These are phyloP conservation scores for Sporobolomyces pararoseus DNA, from an alignment of 768 basidiomycete genomes.

Conservation along the genomic window DNA sequence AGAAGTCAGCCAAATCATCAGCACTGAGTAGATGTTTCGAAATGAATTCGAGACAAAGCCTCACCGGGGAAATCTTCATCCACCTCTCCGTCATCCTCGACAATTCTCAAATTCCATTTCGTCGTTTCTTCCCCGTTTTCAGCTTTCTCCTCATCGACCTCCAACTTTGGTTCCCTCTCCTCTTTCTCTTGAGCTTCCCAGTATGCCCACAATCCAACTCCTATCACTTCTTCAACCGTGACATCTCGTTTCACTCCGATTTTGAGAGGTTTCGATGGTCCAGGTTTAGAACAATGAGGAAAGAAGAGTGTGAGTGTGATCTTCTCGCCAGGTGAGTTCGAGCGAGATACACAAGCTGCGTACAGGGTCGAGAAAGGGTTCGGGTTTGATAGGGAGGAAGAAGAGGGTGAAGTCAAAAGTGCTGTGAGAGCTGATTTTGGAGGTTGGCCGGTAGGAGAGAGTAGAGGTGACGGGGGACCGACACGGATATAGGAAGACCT, in stretches of 20 bases:
- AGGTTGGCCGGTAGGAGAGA: background rate
- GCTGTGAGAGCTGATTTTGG: conserved; percentile 31
- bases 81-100: conserved; percentile 96
- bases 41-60: too few relatives aligned
- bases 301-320: conserved; percentile 74
- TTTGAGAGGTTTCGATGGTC: conserved; percentile 63
- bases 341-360: conserved; percentile 58
- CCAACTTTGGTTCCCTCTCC: conserved; percentile 69
- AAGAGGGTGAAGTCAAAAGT: conserved; percentile 23
- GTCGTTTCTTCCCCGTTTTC: conserved; percentile 61
- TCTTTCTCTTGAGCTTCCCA: conserved; percentile 64
- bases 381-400: conserved; percentile 50
- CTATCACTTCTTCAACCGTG: conserved; percentile 91
- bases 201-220: conserved; percentile 84
- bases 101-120: conserved; percentile 88
- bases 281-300: conserved; percentile 62
- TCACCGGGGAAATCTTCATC: conserved; percentile 97
- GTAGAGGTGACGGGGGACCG: background rate
- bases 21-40: too few relatives aligned
- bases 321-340: conserved; percentile 63
- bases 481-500: conserved; percentile 14
- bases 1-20: too few relatives aligned
- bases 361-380: conserved; percentile 89
- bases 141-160: conserved; percentile 49
- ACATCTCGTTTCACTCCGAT: conserved; percentile 80